Base-by-base conservation (phyloP, 169 alveolate genomes). In the Eimeria maxima region DNA sequence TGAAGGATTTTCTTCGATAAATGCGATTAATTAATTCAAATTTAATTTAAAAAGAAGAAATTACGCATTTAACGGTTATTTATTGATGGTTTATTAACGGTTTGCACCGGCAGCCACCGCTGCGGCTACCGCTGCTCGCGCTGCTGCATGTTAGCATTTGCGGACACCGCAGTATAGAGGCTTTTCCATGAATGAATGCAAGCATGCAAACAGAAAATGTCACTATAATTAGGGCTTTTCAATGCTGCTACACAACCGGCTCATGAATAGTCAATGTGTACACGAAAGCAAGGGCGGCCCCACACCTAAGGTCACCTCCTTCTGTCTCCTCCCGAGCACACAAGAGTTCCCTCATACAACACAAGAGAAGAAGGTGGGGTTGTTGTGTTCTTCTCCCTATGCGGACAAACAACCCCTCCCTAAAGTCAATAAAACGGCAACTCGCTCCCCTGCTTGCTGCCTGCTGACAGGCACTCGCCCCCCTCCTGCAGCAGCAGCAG, bases 271-370 rank as follows among this genome's bases (percentile, higher is more conserved):
- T n/a, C 76, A 65, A 65, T 2, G 7, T 29, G 4, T 16, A 29
- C 71, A 63, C 71, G 18, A 24, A 71, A 71, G 47, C 84, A 22
- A 3, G 18, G 84, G 33, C 57, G 84, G 84, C 84, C 84, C 84
- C 84, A 73, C 84, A 73, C 38, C 57, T 13, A 33, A 27, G 84
- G 84, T 73, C 84, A 73, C 84, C 55, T 44, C 84, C 11, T 14
- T 53, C 60, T 11, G 3, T 14, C 60, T 3, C 60, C 60, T 53
- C 20, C 60, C 16, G 60, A 53, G 60, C 60, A 53, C 20, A 7
- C 60, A 53, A 14, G 20, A 53, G 3, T 7, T 1, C 20, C 20
- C 20, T 0, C 16, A 0, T 11, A 14, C 20, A 65, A 42, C 76
- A 65, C 13, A 27, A n/a, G 42, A 2, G 29, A 8, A 42, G 42